These are phyloP conservation scores for Fusarium penzigii DNA, from an alignment of 2,329 filamentous ascomycete species.

Conservation along the genomic window DNA sequence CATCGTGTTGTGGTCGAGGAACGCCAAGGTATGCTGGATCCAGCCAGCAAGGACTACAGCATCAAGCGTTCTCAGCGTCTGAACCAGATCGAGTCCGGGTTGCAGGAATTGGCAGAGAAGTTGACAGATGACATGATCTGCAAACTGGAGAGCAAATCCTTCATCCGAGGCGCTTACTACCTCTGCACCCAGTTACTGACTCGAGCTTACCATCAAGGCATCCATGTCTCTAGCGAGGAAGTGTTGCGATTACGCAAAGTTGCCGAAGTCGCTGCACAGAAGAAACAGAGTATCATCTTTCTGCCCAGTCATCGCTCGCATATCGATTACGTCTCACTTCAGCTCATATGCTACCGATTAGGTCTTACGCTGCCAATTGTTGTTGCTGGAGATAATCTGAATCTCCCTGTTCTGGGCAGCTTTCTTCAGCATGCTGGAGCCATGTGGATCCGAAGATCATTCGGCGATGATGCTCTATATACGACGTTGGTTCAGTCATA, in stretches of 20 bases:
- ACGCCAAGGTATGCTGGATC: constrained; percentile 66
- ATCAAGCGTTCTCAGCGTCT: constrained; percentile 55
- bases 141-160: constrained; percentile 94
- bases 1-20: constrained; percentile 75
- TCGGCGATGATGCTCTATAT: constrained; percentile 90
- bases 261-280: constrained; percentile 77
- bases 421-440: constrained; percentile 96
- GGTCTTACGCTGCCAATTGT: constrained; percentile 88
- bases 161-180: constrained; percentile 93
- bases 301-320: constrained; percentile 93
- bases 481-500: constrained; percentile 93
- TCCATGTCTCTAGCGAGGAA: constrained; percentile 94
- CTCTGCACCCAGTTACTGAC: constrained; percentile 84
- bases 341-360: constrained; percentile 92
- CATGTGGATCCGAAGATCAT: constrained; percentile 93
- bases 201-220: constrained; percentile 92
- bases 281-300: constrained; percentile 95
- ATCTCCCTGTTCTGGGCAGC: constrained; percentile 84
- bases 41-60: constrained; percentile 54
- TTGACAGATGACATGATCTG: constrained; percentile 97
- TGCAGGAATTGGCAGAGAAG: constrained; percentile 80
- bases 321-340: constrained; percentile 92
- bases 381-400: constrained; percentile 93
- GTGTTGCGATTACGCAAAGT: constrained; percentile 80
- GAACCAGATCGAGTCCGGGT: constrained; percentile 67